Percentiles rank a stretch among this genome's conserved stretches.
Conservation (phyloP, 257 asterid genomes). For the Capsicum rhomboideum region DNA sequence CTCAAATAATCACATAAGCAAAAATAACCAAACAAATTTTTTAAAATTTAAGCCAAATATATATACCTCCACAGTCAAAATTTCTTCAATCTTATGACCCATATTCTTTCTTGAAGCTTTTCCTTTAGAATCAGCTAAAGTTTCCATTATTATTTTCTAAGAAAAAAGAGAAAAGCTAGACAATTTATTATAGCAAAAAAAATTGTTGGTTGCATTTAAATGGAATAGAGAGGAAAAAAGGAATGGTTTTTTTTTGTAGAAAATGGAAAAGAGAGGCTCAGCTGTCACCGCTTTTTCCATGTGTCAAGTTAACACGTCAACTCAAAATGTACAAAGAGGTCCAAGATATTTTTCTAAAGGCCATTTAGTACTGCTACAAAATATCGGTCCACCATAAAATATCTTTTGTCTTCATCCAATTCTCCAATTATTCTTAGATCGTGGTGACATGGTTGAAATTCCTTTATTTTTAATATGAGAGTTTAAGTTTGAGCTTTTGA, state of each 20-base stretch:
- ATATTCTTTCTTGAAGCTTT: not conserved
- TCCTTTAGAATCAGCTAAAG: not conserved
- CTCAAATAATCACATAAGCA: not conserved
- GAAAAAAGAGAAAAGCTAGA: not conserved
- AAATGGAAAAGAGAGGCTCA: not conserved
- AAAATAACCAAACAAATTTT: not conserved
- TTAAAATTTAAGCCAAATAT: too few relatives aligned
- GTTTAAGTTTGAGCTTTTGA: too few relatives aligned
- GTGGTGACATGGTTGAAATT: too few relatives aligned
- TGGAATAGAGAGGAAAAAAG: not conserved
- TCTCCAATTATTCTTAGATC: not conserved
- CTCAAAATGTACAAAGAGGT: not conserved
- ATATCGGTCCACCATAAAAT: not conserved
- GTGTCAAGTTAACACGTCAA: conserved; percentile 2
- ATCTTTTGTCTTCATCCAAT: not conserved
- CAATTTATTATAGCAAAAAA: not conserved
- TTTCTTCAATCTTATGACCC: conserved; percentile 16
- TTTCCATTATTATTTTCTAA: not conserved
- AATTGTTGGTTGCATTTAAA: not conserved
- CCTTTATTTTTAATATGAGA: too few relatives aligned
- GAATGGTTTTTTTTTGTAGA: not conserved
- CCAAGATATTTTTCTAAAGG: not conserved
- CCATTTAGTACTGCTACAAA: not conserved
- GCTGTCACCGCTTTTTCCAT: conserved; percentile 10
- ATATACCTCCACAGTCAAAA: conserved; percentile 17